phyloP scores from a whole-genome alignment of 768 basidiomycete genomes.

The Suillus occidentalis region DNA sequence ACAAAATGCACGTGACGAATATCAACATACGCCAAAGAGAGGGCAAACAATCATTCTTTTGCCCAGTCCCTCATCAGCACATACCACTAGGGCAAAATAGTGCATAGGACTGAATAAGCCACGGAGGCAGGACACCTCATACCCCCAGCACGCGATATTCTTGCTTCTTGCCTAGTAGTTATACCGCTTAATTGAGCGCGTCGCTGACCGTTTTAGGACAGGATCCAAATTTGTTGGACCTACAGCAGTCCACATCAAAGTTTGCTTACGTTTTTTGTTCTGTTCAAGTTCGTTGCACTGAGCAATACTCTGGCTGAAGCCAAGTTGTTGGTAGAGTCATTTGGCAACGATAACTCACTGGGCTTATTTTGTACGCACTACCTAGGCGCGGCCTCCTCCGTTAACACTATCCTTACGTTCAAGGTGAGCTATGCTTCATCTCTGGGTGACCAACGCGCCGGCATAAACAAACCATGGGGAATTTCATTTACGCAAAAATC shows the following conservation, averaged over 20 bases:
- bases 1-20: constrained; percentile 34
- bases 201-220: constrained; percentile 35
- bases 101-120: constrained; percentile 5
- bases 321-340: constrained; percentile 6
- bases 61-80: constrained; percentile 22
- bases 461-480: constrained; percentile 28
- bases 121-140: constrained; percentile 19
- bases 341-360: constrained; percentile 4
- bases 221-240: constrained; percentile 44
- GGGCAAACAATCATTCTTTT: constrained; percentile 32
- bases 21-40: constrained; percentile 57
- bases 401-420: constrained; percentile 55
- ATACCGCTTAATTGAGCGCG: constrained; percentile 8
- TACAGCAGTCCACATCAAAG: constrained; percentile 50
- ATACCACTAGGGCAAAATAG: constrained; percentile 22
- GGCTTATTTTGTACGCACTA: constrained; percentile 14
- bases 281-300: constrained; percentile 34
- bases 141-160: constrained; percentile 7
- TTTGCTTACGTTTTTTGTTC: constrained; percentile 43
- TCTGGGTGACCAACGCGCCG: constrained; percentile 8
- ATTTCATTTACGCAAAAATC: constrained; percentile 13
- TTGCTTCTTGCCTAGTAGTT: constrained; percentile 20
- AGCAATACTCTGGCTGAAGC: constrained; percentile 20
- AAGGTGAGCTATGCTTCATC: constrained; percentile 42
- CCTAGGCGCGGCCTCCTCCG: constrained; percentile 75